Base-by-base conservation (phyloP, 306 rosid genomes). In the Gastrolobium bilobum region DNA sequence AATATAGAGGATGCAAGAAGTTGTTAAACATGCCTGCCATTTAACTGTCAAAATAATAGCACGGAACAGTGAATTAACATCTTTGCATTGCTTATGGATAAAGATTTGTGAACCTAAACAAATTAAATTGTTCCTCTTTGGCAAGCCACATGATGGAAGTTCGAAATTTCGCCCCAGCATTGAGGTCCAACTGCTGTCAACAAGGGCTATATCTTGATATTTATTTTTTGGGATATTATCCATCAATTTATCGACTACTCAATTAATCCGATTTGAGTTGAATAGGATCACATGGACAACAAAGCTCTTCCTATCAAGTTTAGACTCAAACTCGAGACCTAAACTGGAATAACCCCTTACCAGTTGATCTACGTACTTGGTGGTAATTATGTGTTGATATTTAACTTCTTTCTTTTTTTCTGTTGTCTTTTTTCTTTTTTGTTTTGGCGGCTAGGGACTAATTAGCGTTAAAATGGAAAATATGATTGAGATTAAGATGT, bases 401-500 rank as follows among this genome's bases (percentile, higher is more conserved):
- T 60, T 58, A 76, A 52, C 68, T 33, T n/a, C 13, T 48, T 47
- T 64, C 6, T 60, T 39, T 82, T 76, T 68, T 42, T 54, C 2
- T 52, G 14, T 70, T 68, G 7, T 77, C 37, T 48, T 20, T 52
- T 68, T 58, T 10, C 43, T 13, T 10, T 68, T 30, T 37, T 31
- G 7, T 33, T 43, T 33, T 5, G 10, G 38, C 14, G 63, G 2
- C 8, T 13, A 8, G 13, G 1, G 37, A 73, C 39, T 26, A 64
- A 78, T 53, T 35, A 26, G 56, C 52, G 48, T 75, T 40, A 64
- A 69, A 75, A 62, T 47, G 68, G 79, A 42, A 64, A 77, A 77
- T 44, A 42, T 71, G 83, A 81, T 71, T 77, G 20, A 82, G 60
- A 54, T 68, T 59, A 20, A 15, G 74, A 85, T 66, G 65, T 42